Evolutionary conservation across 768 basidiomycete genomes (phyloP).

Genomic region (Lepiota brunneoincarnata): DNA sequence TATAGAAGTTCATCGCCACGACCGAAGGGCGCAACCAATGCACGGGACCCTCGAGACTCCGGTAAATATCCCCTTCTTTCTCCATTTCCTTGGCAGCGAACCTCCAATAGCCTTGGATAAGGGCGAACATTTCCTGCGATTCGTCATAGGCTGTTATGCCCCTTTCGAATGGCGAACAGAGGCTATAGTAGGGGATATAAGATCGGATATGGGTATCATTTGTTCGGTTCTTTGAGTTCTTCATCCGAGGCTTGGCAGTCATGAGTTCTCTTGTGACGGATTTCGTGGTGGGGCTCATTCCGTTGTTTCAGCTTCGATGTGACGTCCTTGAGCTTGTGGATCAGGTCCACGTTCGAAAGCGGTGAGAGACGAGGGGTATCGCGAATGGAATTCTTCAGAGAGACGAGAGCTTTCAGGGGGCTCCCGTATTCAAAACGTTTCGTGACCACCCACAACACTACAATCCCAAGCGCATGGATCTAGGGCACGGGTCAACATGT

Average conservation of each 20-base stretch:
- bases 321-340: no score
- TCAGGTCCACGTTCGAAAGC: conserved; percentile 20
- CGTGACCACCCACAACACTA: conserved; percentile 25
- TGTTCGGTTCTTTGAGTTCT: background rate
- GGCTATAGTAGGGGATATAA: conserved; percentile 8
- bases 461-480: conserved; percentile 35
- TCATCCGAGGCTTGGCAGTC: no score
- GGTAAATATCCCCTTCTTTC: no score
- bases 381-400: conserved; percentile 23
- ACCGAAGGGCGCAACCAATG: conserved; percentile 20
- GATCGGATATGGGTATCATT: conserved; percentile 8
- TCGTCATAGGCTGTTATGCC: conserved; percentile 17
- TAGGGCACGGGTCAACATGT: conserved; percentile 16
- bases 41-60: no score
- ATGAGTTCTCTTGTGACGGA: no score
- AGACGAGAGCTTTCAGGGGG: conserved; percentile 11
- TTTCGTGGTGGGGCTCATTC: no score
- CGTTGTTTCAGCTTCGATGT: no score
- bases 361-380: conserved; percentile 18
- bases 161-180: conserved; percentile 19
- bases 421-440: conserved; percentile 20
- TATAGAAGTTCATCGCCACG: conserved; percentile 21
- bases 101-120: conserved; percentile 29
- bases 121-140: conserved; percentile 13
- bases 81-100: conserved; percentile 16